Conservation (phyloP, 2,329 filamentous ascomycete species). For the Cordyceps farinosa region DNA sequence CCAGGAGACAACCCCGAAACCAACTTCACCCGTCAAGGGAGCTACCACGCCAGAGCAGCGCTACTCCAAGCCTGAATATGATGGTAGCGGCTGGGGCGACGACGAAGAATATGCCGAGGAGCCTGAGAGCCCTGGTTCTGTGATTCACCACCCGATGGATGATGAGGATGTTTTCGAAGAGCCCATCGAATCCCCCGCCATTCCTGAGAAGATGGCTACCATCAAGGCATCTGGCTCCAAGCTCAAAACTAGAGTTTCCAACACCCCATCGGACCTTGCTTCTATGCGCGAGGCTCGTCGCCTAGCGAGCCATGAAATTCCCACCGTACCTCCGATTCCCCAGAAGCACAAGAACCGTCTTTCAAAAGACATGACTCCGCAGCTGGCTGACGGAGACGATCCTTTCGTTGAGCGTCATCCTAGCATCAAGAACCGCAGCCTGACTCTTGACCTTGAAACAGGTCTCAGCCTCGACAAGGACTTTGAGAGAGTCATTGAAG, state of each 20-base stretch:
- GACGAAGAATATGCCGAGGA: constrained; percentile 54
- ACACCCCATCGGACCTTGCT: constrained; percentile 77
- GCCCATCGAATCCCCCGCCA: constrained; percentile 52
- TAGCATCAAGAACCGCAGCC: constrained; percentile 76
- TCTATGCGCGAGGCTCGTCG: constrained; percentile 84
- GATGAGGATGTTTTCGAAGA: constrained; percentile 32
- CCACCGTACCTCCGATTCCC: constrained; percentile 57
- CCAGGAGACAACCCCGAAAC: neutral
- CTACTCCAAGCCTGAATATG: constrained; percentile 59
- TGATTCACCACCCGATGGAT: constrained; percentile 71
- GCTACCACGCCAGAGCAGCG: constrained; percentile 48
- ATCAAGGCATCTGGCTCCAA: constrained; percentile 84
- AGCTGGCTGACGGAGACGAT: constrained; percentile 33
- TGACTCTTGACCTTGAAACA: constrained; percentile 77
- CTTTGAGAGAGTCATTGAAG: constrained; percentile 91
- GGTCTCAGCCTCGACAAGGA: constrained; percentile 86
- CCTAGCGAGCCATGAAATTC: constrained; percentile 74
- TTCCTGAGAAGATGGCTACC: constrained; percentile 81
- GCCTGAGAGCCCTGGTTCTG: constrained; percentile 78
- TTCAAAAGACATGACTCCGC: constrained; percentile 45
- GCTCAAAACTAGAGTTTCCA: constrained; percentile 83
- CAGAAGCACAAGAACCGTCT: constrained; percentile 56
- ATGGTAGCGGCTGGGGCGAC: constrained; percentile 59
- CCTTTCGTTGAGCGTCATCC: constrained; percentile 59
- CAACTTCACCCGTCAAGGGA: constrained; percentile 29